Evolutionary conservation across 257 asterid genomes (phyloP).

Genomic region (Vinca minor): DNA sequence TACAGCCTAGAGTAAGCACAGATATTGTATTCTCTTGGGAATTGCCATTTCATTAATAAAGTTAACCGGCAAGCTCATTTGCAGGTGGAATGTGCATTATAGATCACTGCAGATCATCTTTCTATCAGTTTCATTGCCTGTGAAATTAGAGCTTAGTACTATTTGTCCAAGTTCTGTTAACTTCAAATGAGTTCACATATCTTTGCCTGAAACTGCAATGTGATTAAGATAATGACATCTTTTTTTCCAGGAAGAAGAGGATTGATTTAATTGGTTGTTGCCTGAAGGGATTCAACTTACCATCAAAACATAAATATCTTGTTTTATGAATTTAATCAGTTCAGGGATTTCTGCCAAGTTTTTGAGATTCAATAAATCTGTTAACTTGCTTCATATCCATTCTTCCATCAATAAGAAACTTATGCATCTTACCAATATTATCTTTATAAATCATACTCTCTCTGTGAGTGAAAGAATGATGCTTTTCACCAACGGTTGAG

Average conservation of each 20-base stretch:
- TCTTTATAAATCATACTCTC: not conserved
- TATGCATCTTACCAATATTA: not conserved
- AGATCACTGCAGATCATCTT: not conserved
- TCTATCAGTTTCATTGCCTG: too few relatives aligned
- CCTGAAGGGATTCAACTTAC: too few relatives aligned
- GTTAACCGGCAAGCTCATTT: not conserved
- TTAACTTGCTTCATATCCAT: not conserved
- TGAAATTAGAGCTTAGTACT: not conserved
- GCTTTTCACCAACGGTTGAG: not conserved
- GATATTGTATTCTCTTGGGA: not conserved
- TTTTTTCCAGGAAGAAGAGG: not conserved
- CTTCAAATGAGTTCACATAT: not conserved
- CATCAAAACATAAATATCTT: not conserved
- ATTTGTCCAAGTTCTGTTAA: not conserved
- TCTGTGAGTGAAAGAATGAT: not conserved
- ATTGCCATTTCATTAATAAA: not conserved
- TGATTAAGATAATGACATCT: not conserved
- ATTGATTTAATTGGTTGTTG: not conserved
- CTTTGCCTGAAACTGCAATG: not conserved
- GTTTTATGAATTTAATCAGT: not conserved
- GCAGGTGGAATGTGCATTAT: not conserved
- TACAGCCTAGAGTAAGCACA: not conserved
- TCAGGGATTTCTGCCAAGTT: not conserved
- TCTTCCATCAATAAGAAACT: not conserved
- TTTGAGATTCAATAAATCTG: not conserved